Evolutionary conservation across 129 eudicot species (phyloP), one percentile per base, ranked within the genome.

Genomic region (Artemisia annua): DNA sequence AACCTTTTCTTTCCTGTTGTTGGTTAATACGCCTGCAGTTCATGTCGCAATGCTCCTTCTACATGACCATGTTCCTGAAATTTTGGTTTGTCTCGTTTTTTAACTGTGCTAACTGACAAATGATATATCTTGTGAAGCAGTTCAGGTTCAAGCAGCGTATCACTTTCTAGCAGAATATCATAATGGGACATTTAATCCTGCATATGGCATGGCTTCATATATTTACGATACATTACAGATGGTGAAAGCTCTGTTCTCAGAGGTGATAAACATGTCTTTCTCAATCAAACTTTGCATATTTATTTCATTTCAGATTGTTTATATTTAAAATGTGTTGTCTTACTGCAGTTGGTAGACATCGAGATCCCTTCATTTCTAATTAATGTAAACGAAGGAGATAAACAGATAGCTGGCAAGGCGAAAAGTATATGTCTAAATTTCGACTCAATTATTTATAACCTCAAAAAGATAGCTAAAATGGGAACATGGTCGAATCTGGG

Each of bases 121-220:
- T 55, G 61, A n/a, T 55, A 55, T 55, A 19, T n/a, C 22, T 20
- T 20, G 22, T 1, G 22, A 20, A 20, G 22, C 22, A 20, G 22
- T 20, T 20, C 22, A 20, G 22, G 22, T 20, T 60, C 85, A 77
- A 82, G 85, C 79, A 67, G 85, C 82, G 72, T 82, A 82, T 78
- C 85, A 82, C 82, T 82, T 77, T 67, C 76, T 82, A 17, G 82
- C 72, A 11, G 85, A 82, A 10, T 77, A 67, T 72, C 67, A 72
- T 57, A 63, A 82, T 60, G 79, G 78, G 10, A 82, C 66, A 52
- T 82, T 82, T 66, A 46, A 62, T 52, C 85, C 82, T 53, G 82
- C 79, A 59, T 81, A 76, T n/a, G 24, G 66, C n/a, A 75, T 48
- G 32, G 62, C 57, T 4, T 18, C 56, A 17, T 81, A 49, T 58